A percentile compares a stretch with the other conserved stretches of the same genome.
These are phyloP conservation scores for Eimeria acervulina DNA, from an alignment of 169 alveolate species.

Conservation along the genomic window DNA sequence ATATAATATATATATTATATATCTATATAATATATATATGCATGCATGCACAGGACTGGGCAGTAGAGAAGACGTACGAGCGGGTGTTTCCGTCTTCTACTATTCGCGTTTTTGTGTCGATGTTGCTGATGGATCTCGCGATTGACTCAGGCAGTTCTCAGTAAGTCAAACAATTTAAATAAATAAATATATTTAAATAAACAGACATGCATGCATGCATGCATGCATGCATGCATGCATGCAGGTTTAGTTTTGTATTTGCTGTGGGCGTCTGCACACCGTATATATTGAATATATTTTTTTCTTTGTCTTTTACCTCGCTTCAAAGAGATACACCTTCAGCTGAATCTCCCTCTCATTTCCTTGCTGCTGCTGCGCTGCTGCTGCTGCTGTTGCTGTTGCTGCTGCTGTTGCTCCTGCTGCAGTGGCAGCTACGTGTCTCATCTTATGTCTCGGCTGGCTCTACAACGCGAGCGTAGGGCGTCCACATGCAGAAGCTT, in stretches of 20 bases:
- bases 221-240: slow-evolving; percentile 2
- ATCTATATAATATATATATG: neutral
- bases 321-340: too few relatives aligned
- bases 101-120: slow-evolving; percentile 55
- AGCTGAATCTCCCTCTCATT: too few relatives aligned
- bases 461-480: slow-evolving; percentile 66
- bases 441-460: slow-evolving; percentile 65
- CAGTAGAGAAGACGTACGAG: slow-evolving; percentile 48
- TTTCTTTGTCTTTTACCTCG: too few relatives aligned
- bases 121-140: slow-evolving; percentile 75
- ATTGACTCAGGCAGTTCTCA: slow-evolving; percentile 80
- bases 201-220: neutral
- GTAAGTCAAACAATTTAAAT: neutral
- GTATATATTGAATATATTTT: too few relatives aligned
- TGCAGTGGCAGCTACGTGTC: slow-evolving; percentile 82
- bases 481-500: neutral
- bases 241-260: neutral
- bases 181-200: neutral
- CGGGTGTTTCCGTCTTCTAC: slow-evolving; percentile 29
- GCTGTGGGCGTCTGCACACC: too few relatives aligned
- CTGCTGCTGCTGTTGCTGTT: neutral
- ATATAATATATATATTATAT: too few relatives aligned
- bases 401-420: neutral
- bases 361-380: neutral
- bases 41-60: slow-evolving; percentile 11